Percentiles rank a stretch among this genome's conserved stretches.
phyloP scores from a whole-genome alignment of 2,329 filamentous ascomycete genomes.

The Calonectria naviculata region DNA sequence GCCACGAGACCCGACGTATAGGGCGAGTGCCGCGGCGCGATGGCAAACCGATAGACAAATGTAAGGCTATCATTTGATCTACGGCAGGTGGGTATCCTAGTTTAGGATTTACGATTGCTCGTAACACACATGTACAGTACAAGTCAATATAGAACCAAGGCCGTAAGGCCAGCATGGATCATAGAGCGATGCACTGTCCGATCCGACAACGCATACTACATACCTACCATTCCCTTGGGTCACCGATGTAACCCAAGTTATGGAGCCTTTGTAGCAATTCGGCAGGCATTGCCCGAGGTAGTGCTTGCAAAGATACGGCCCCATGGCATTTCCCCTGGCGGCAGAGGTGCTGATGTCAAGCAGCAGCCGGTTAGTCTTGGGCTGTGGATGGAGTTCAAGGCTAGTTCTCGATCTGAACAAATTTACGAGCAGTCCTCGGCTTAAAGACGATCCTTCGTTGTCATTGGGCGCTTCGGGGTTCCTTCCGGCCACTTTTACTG shows the following conservation, averaged over 20 bases:
- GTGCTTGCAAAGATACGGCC: background rate
- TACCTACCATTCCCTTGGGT: slow-evolving; percentile 5
- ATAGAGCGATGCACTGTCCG: slow-evolving; percentile 3
- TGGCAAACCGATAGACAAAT: background rate
- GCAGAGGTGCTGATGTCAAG: background rate
- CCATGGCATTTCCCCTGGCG: background rate
- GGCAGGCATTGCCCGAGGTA: background rate
- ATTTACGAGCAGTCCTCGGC: background rate
- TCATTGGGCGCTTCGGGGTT: background rate
- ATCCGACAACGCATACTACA: slow-evolving; percentile 5
- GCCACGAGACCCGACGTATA: background rate
- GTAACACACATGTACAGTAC: background rate
- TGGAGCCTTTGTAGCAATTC: background rate
- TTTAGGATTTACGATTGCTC: background rate
- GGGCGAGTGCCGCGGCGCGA: background rate
- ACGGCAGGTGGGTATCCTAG: background rate
- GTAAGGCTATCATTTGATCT: slow-evolving; percentile 1
- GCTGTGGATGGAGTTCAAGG: background rate
- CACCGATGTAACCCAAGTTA: slow-evolving; percentile 6
- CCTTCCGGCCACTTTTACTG: background rate
- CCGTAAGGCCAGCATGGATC: slow-evolving; percentile 1
- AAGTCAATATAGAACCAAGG: slow-evolving; percentile 1
- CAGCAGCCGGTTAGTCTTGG: background rate
- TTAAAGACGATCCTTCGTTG: background rate
- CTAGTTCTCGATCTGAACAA: background rate